Conservation (phyloP, 2,329 filamentous ascomycete species). For the Ophiostoma fasciatum region DNA sequence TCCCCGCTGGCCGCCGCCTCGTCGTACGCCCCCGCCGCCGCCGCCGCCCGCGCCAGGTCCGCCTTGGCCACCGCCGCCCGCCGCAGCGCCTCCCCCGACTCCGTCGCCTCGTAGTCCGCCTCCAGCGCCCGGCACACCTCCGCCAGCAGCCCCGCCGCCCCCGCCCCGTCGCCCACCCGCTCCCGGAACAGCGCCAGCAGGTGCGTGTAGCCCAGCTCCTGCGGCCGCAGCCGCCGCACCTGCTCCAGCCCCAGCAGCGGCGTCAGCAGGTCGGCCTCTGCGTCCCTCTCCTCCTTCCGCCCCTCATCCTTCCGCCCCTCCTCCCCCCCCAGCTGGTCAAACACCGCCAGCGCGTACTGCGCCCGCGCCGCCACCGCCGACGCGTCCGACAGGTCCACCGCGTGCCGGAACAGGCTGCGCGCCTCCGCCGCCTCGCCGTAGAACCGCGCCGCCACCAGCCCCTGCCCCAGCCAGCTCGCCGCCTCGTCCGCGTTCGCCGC, state of each 20-base stretch:
- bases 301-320: slow-evolving; percentile 59
- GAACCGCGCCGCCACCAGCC: slow-evolving; percentile 65
- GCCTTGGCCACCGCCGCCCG: slow-evolving; percentile 71
- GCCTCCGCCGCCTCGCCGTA: slow-evolving; percentile 65
- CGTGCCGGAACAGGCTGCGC: slow-evolving; percentile 75
- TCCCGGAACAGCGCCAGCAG: slow-evolving; percentile 71
- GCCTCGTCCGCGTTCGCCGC: slow-evolving; percentile 90
- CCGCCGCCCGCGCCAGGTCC: slow-evolving; percentile 71
- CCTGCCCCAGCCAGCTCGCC: slow-evolving; percentile 88
- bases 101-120: slow-evolving; percentile 68
- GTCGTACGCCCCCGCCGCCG: slow-evolving; percentile 51
- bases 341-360: slow-evolving; percentile 66
- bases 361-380: slow-evolving; percentile 58
- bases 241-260: slow-evolving; percentile 83
- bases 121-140: slow-evolving; percentile 57
- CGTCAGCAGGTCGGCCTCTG: slow-evolving; percentile 54
- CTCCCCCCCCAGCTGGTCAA: slow-evolving; percentile 57
- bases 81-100: slow-evolving; percentile 58
- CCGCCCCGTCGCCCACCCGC: slow-evolving; percentile 52
- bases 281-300: slow-evolving; percentile 34
- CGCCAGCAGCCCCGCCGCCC: slow-evolving; percentile 49
- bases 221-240: slow-evolving; percentile 53
- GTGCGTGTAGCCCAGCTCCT: slow-evolving; percentile 60
- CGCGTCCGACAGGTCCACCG: slow-evolving; percentile 79
- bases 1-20: slow-evolving; percentile 68